These are phyloP conservation scores for Bathelium albidoporum DNA, from an alignment of 495 filamentous ascomycete species.

Conservation along the genomic window DNA sequence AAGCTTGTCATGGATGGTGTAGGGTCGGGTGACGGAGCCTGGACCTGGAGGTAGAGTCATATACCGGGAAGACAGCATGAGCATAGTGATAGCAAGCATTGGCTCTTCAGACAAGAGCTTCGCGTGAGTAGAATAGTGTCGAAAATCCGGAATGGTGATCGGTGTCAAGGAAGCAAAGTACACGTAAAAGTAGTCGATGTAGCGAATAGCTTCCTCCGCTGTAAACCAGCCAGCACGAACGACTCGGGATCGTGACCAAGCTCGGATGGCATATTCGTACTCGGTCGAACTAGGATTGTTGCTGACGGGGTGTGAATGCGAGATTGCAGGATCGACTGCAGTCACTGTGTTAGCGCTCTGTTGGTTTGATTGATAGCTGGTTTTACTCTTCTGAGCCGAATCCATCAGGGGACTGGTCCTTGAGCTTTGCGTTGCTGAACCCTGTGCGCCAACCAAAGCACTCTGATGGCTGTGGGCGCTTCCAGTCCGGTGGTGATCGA, in stretches of 20 bases:
- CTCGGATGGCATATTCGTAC: slow-evolving; percentile 57
- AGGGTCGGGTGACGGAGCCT: slow-evolving; percentile 71
- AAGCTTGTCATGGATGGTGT: slow-evolving; percentile 89
- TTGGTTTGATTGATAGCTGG: slow-evolving; percentile 7
- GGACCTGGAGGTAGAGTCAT: slow-evolving; percentile 58
- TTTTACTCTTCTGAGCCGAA: background rate
- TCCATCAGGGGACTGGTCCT: slow-evolving; percentile 24
- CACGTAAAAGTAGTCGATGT: slow-evolving; percentile 90
- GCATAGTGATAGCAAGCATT: slow-evolving; percentile 76
- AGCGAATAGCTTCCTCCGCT: slow-evolving; percentile 79
- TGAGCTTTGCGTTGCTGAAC: slow-evolving; percentile 19
- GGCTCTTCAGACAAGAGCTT: slow-evolving; percentile 80
- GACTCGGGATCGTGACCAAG: slow-evolving; percentile 84
- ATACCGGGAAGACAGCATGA: slow-evolving; percentile 85
- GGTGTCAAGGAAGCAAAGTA: slow-evolving; percentile 85
- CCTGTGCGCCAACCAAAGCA: slow-evolving; percentile 12
- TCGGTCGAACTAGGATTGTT: slow-evolving; percentile 10
- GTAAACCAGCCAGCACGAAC: slow-evolving; percentile 96
- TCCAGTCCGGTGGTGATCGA: slow-evolving; percentile 26
- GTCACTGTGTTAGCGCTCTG: slow-evolving; percentile 7
- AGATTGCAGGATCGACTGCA: slow-evolving; percentile 17
- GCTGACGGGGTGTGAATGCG: slow-evolving; percentile 3
- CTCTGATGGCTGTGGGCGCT: slow-evolving; percentile 21
- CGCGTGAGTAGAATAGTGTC: slow-evolving; percentile 58
- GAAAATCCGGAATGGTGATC: slow-evolving; percentile 76